Base-by-base conservation (phyloP, 179 eudicot species). In the Silene noctiflora region DNA sequence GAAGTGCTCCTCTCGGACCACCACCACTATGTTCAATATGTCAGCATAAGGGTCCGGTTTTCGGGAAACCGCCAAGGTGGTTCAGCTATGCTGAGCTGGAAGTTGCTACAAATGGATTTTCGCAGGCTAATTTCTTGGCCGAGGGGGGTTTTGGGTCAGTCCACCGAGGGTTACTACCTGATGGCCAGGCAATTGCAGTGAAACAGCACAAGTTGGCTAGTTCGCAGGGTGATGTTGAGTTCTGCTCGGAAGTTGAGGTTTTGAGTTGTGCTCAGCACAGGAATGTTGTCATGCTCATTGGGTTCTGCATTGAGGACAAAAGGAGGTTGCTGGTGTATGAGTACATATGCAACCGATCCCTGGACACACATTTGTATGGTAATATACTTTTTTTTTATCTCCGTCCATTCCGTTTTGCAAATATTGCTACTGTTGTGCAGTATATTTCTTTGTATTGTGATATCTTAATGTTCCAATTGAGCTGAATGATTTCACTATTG, bases 41-140 rank as follows among this genome's bases (percentile, higher is more conserved):
- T 80, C 98, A 93, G 69, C 99, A 93, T 73, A 90, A 91, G 86
- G 89, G 88, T 56, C 99, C 98, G 0, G 86, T 86, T 13, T 93
- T 96, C 58, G 98, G 99, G 55, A 96, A 96, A 69, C 99, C 99
- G n/a, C 99, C 98, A 9, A 90, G 80, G 81, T 91, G 96, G 99
- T 96, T 96, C 58, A 81, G 92, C 46, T 96, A 88, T 84, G 90
- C 92, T 20, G 99, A 95, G 81, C 89, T 95, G 29, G 97, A 95
- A 83, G 84, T 80, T 75, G 99, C 99, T 33, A 95, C 98, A 4
- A 83, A 90, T 56, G 97, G 97, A 5, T 95, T 95, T 83, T 95
- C 98, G 2, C 80, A 81, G 63, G 89, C 93, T 21, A 95, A 95
- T 88, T 95, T 95, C 79, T 84, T 95, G 78, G 99, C 99, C 0